Evolutionary conservation across 2,329 filamentous ascomycete species (phyloP).

Genomic region (Xylariales sp.): DNA sequence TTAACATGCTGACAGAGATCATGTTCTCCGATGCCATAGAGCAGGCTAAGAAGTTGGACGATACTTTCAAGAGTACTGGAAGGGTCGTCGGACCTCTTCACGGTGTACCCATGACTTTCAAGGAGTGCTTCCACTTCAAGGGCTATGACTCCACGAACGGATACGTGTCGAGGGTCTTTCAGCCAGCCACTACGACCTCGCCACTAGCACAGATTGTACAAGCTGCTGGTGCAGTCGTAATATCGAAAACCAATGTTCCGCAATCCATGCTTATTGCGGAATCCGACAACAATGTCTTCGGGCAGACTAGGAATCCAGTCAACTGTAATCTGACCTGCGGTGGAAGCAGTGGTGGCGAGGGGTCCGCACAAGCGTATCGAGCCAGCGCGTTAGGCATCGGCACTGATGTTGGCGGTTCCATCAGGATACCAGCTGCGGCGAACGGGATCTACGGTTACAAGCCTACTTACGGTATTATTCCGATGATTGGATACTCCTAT

Average conservation of each 20-base stretch:
- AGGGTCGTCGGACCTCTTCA: constrained; percentile 45
- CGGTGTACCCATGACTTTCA: constrained; percentile 45
- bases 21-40: constrained; percentile 35
- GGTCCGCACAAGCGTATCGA: constrained; percentile 17
- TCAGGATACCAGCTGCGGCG: constrained; percentile 24
- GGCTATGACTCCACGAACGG: constrained; percentile 26
- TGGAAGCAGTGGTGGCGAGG: constrained; percentile 21
- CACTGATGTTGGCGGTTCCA: constrained; percentile 21
- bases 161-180: constrained; percentile 19
- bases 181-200: constrained; percentile 15
- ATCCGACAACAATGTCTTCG: constrained; percentile 19
- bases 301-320: constrained; percentile 19
- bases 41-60: constrained; percentile 32
- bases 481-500: constrained; percentile 26
- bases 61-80: constrained; percentile 28
- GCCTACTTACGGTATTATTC: constrained; percentile 25
- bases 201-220: constrained; percentile 15
- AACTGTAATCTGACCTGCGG: constrained; percentile 16
- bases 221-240: constrained; percentile 16
- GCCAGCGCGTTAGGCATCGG: constrained; percentile 20
- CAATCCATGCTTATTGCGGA: constrained; percentile 21
- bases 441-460: constrained; percentile 27
- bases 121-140: constrained; percentile 23
- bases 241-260: constrained; percentile 20
- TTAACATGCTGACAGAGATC: constrained; percentile 33